Evolutionary conservation across 2,329 filamentous ascomycete species (phyloP).

Genomic region (Pseudocercospora vitis): DNA sequence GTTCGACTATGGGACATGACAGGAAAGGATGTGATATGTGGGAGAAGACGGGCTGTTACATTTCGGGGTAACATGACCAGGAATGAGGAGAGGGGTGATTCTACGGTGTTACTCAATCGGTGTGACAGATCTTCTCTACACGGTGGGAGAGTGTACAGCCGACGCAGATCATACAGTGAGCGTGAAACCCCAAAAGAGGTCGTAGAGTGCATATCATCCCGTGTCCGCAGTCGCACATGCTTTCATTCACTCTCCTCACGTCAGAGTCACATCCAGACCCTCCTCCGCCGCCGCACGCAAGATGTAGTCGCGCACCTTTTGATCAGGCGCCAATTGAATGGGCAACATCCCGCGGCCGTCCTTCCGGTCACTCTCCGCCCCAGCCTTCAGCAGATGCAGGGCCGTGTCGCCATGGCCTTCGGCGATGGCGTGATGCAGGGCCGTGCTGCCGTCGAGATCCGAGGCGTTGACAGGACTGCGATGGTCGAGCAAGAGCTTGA

Average conservation of each 20-base stretch:
- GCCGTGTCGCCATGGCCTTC: constrained; percentile 80
- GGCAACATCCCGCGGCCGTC: constrained; percentile 70
- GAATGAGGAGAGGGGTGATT: no score
- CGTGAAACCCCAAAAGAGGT: no score
- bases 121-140: no score
- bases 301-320: constrained; percentile 76
- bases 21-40: no score
- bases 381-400: constrained; percentile 75
- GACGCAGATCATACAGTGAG: no score
- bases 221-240: neutral
- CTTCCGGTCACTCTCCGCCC: constrained; percentile 77
- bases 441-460: constrained; percentile 79
- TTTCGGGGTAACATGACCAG: no score
- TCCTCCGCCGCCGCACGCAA: constrained; percentile 77
- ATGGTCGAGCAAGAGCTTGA: constrained; percentile 73
- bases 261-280: constrained; percentile 62
- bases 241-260: neutral
- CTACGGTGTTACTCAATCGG: no score
- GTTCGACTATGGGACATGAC: no score
- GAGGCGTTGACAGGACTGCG: constrained; percentile 79
- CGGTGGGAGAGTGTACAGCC: no score
- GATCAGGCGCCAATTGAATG: constrained; percentile 81
- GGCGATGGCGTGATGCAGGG: constrained; percentile 80
- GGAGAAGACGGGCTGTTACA: no score
- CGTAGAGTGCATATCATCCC: no score